Base-by-base conservation (phyloP, 2,329 filamentous ascomycete genomes). In the Fonsecaea erecta region DNA sequence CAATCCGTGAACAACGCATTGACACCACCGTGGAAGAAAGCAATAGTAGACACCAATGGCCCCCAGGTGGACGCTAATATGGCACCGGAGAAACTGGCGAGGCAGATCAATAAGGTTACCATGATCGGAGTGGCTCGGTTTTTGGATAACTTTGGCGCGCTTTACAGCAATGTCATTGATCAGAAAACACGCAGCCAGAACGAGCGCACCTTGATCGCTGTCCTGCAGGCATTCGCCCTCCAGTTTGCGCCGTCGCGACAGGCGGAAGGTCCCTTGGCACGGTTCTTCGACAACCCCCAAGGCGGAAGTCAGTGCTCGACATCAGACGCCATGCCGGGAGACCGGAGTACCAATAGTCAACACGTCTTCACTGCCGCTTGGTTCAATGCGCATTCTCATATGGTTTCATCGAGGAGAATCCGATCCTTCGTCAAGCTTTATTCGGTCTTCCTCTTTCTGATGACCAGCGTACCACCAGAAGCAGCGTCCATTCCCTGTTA, bases 91-190 rank as follows among this genome's bases (percentile, higher is more conserved):
- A 32, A 24, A 28, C 32, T 66, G 4, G 51, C 54, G 14, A 52
- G 30, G 16, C 64, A 63, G 28, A 63, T 61, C 24, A 66, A 53
- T 48, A 57, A 63, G 24, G 60, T 66, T 16, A 66, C 64, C 21
- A 63, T 66, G 64, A 48, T 66, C 32, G 64, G 64, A 24, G 60
- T 66, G 12, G 64, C 64, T n/a, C 55, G 64, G 35, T 66, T 66
- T 18, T 46, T 66, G 21, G 64, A 66, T 56, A 66, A 66, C 55
- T 66, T 66, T 63, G 60, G 64, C 12, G 51, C 60, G 14, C 28
- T 66, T 2, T 66, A 66, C 30, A 53, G 60, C n/a, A 66, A 66
- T 28, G 43, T 24, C 24, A 52, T 66, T 28, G 60, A 63, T 16
- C 60, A 54, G 40, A 63, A 61, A 30, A 52, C 52, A 34, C 60